phyloP scores from a whole-genome alignment of 176 grass and related monocot species.

The Microstegium vimineum region DNA sequence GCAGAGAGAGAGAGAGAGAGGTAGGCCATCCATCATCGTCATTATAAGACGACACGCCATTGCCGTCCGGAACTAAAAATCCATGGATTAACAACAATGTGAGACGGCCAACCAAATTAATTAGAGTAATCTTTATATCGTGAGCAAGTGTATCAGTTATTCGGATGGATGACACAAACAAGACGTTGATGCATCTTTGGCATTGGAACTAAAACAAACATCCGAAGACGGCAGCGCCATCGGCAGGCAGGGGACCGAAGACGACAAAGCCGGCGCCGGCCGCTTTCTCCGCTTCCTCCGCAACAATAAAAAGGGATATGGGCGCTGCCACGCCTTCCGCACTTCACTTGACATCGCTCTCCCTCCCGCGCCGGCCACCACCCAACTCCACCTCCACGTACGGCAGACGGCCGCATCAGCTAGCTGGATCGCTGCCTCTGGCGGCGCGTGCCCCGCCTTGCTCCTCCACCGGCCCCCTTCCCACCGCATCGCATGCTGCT shows the following conservation, averaged over 20 bases:
- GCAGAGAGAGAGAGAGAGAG: not conserved
- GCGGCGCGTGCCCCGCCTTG: too few species aligned
- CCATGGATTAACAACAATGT: not conserved
- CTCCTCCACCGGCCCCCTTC: not conserved
- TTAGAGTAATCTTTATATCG: too few species aligned
- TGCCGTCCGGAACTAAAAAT: not conserved
- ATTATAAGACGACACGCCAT: not conserved
- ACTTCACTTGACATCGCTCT: too few species aligned
- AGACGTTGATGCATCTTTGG: not conserved
- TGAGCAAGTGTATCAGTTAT: not conserved
- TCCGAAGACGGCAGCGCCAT: too few species aligned
- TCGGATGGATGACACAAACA: too few species aligned
- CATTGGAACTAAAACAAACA: too few species aligned
- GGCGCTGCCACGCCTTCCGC: too few species aligned
- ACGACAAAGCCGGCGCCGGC: not conserved
- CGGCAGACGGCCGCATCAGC: not conserved
- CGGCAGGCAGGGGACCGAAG: too few species aligned
- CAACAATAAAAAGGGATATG: not conserved
- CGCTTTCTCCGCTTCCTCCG: not conserved
- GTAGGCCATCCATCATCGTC: not conserved
- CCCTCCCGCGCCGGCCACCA: too few species aligned
- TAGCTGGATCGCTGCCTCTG: not conserved
- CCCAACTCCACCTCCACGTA: too few species aligned
- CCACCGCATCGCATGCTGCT: conserved; percentile 8
- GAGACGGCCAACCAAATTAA: not conserved